Evolutionary conservation across 257 asterid genomes (phyloP).

Genomic region (Linderniella brevidens): DNA sequence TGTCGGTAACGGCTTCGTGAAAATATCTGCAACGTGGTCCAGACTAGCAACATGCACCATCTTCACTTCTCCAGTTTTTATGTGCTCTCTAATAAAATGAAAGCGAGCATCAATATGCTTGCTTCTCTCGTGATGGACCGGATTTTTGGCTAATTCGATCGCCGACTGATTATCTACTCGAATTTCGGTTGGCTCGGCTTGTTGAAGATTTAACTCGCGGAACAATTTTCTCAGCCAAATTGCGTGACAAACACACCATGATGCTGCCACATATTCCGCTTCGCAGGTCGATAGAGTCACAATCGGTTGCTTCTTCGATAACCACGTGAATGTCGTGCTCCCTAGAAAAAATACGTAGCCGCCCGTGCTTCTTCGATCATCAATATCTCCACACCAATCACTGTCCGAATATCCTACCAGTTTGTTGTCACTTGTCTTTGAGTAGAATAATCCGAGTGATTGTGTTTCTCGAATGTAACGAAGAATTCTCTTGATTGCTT

Average conservation of each 20-base stretch:
- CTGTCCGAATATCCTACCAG: not conserved
- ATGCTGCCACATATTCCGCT: not conserved
- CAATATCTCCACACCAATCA: not conserved
- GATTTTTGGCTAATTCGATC: not conserved
- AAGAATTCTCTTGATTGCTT: too few species aligned
- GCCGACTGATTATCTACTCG: not conserved
- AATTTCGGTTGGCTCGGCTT: not conserved
- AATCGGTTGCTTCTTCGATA: not conserved
- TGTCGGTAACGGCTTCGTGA: not conserved
- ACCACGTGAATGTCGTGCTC: not conserved
- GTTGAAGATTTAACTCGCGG: not conserved
- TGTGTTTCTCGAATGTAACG: not conserved
- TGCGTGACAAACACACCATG: not conserved
- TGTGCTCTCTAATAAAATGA: not conserved
- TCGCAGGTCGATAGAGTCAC: not conserved
- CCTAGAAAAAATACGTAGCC: not conserved
- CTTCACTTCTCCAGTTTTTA: not conserved
- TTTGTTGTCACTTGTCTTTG: not conserved
- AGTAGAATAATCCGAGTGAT: not conserved
- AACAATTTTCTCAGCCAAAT: not conserved
- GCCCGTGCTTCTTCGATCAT: not conserved
- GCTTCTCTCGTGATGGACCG: not conserved
- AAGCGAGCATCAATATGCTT: not conserved
- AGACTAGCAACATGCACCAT: not conserved
- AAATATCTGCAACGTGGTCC: not conserved